Evolutionary conservation across 2,329 filamentous ascomycete species (phyloP), one percentile per base, ranked within the genome.

Genomic region (Fusarium sp.): DNA sequence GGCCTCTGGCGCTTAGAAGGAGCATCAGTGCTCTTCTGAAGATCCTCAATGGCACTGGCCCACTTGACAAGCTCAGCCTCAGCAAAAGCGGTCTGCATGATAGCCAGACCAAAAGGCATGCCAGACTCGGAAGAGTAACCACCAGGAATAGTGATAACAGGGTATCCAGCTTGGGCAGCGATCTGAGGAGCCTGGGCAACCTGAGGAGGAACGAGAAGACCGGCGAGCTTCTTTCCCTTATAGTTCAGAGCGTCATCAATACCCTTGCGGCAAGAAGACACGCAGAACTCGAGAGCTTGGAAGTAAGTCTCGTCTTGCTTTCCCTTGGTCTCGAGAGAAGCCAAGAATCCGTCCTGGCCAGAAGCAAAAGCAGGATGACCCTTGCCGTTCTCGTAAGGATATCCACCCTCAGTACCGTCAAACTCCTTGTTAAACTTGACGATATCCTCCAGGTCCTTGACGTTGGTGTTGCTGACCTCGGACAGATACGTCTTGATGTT

Each of bases 161-260:
- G 93, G 78, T 95, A 95, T 0, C 93, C 92, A 6, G 93, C 93
- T 82, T 95, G 92, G 0, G 93, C 93, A 0, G 92, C 91, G 68
- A 94, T 89, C 81, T 94, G 90, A 71, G 90, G 90, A 5, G 89
- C 89, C 80, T 93, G 91, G 0, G 88, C 92, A 4, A 92, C 91
- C 77, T 93, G 90, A 0, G 92, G 86, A 6, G 93, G 93, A 0
- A 94, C 91, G 2, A 95, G 85, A 3, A 95, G 84, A 2, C 88
- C 93, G 65, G 90, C 87, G 1, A 95, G 83, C 22, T 82, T 83
- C 57, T 78, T 81, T 5, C 83, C 84, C 24, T 85, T 81, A 73
- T 86, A 80, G 8, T 78, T 81, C 8, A 95, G 85, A 3, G 92
- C 93, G 13, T 89, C 89, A 76, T 95, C 89, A 67, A 95, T 94